Conservation (phyloP, 495 filamentous ascomycete genomes). For the Neurospora sp. region DNA sequence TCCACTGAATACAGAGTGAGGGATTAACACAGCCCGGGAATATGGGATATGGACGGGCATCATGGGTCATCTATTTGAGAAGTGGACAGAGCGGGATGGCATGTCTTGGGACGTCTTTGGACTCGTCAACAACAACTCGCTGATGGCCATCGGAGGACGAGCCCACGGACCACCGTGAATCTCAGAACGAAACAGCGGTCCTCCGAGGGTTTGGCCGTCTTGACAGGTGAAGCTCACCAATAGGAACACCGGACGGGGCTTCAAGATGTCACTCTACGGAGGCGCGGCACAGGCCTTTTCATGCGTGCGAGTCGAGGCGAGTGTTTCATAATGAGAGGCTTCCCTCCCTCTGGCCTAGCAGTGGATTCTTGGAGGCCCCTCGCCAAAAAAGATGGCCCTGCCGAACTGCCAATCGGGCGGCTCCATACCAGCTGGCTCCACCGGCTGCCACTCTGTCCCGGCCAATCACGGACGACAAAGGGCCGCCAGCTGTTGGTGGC, state of each 20-base stretch:
- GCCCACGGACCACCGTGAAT: neutral
- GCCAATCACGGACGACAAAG: neutral
- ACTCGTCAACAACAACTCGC: neutral
- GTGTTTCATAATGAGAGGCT: neutral
- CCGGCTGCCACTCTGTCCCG: neutral
- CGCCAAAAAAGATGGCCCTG: neutral
- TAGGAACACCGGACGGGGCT: neutral
- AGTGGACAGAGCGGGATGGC: no score
- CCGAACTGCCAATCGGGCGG: neutral
- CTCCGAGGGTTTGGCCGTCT: neutral
- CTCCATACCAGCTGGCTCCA: neutral
- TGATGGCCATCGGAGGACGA: neutral
- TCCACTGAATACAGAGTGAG: neutral
- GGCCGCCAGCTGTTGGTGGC: neutral
- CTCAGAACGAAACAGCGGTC: no score
- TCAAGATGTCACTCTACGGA: neutral
- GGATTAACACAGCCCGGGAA: neutral
- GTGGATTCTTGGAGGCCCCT: neutral
- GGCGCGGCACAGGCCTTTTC: neutral
- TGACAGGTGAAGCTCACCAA: neutral
- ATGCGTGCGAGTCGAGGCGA: neutral
- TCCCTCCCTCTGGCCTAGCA: neutral
- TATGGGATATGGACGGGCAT: neutral
- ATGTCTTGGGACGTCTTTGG: no score
- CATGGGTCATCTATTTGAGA: neutral